Conservation (phyloP, 2,329 filamentous ascomycete species). For the Aspergillus sp. region DNA sequence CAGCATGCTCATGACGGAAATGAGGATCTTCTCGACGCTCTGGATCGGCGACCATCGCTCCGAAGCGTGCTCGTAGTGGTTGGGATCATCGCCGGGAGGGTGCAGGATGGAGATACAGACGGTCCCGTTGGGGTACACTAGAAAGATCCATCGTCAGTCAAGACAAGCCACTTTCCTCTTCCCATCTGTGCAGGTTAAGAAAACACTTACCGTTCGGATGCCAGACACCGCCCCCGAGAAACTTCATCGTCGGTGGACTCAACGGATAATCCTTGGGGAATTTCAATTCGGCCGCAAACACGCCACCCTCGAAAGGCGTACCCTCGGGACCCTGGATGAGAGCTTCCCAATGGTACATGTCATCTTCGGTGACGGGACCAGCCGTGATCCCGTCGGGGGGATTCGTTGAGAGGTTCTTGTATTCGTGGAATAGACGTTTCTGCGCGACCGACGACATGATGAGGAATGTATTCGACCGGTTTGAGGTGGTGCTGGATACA, state of each 20-base stretch:
- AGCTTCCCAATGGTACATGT: slow-evolving; percentile 95
- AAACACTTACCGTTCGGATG: slow-evolving; percentile 82
- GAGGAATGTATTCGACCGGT: neutral
- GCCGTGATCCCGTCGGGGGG: slow-evolving; percentile 97
- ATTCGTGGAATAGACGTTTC: slow-evolving; percentile 90
- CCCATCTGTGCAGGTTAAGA: neutral
- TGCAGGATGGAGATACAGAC: slow-evolving; percentile 99
- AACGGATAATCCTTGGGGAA: slow-evolving; percentile 98
- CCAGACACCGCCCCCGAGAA: slow-evolving; percentile 82
- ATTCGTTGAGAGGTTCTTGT: slow-evolving; percentile 88
- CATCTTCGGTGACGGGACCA: slow-evolving; percentile 88
- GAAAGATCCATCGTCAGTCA: neutral
- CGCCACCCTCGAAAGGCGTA: slow-evolving; percentile 91
- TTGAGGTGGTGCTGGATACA: neutral
- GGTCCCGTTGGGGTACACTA: slow-evolving; percentile 86
- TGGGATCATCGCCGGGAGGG: slow-evolving; percentile 92
- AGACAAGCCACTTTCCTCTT: neutral
- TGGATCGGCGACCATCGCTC: slow-evolving; percentile 97
- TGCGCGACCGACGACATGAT: slow-evolving; percentile 53
- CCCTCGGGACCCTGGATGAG: slow-evolving; percentile 93
- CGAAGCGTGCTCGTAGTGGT: slow-evolving; percentile 94
- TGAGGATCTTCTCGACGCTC: slow-evolving; percentile 95
- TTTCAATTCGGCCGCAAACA: slow-evolving; percentile 91
- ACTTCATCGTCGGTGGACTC: slow-evolving; percentile 93
- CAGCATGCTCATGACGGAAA: slow-evolving; percentile 97